Base-by-base conservation (phyloP, 306 rosid genomes). In the Mucuna pruriens region DNA sequence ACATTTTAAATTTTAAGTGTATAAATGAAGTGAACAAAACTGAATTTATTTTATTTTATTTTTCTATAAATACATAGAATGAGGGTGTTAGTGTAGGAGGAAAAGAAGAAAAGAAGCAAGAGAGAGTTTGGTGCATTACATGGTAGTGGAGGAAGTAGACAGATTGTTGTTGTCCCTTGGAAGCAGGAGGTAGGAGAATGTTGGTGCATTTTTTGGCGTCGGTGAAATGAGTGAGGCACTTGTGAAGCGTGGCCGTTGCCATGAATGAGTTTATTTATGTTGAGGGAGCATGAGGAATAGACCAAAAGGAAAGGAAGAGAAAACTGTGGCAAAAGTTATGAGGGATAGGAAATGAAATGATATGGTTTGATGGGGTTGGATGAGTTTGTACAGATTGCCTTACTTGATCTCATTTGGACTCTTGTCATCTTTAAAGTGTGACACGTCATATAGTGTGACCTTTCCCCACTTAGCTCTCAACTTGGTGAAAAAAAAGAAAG, bases 161-260 rank as follows among this genome's bases (percentile, higher is more conserved):
- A 23, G 84, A 55, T 33, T 80, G 76, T 33, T 80, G 76, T 15
- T 76, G 88, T 52, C 71, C 75, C 17, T 20, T 78, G 1, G 78
- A 29, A 9, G 25, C 0, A 20, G 20, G 15, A 5, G 77, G 63
- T 7, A 46, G 2, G 0, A 33, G 26, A 69, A 31, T 22, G 58
- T 71, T 60, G 67, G 67, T 61, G 86, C 83, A 40, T 64, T 84
- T 84, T 61, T 51, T 67, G 15, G 71, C 33, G 57, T 71, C 70
- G 61, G 42, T 40, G 64, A 86, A 79, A 71, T 85, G 81, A 13
- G 82, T 38, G 65, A 79, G 83, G 54, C 85, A 72, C 66, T 73
- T 84, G 73, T 52, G 73, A 25, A 77, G 0, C 55, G 68, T 71
- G 80, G 73, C 80, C 2, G 54, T 72, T 19, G 83, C 84, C 90